Evolutionary conservation across 441 rosid species (phyloP).

Genomic region (Mallotus repandus): DNA sequence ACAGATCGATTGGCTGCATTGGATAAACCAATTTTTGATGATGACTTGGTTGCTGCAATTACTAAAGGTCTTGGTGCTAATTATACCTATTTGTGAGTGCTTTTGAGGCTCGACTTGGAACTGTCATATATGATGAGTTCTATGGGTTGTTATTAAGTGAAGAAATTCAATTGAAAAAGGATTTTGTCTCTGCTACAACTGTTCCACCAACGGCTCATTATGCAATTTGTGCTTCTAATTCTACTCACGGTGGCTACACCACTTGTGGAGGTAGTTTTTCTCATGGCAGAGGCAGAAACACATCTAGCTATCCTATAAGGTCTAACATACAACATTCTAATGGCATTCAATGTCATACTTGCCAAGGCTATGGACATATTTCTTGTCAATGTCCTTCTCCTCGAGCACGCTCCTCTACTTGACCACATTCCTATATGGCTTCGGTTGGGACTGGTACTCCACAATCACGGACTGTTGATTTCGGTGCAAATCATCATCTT

Average conservation of each 20-base stretch:
- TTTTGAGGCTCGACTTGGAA: neutral
- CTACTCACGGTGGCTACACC: no score
- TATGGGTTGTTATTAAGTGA: neutral
- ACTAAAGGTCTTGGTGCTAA: neutral
- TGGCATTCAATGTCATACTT: neutral
- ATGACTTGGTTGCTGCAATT: neutral
- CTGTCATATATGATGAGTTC: neutral
- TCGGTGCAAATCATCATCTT: neutral
- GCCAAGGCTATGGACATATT: neutral
- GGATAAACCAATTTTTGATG: neutral
- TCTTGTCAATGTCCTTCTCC: neutral
- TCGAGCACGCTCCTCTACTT: neutral
- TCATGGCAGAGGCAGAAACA: neutral
- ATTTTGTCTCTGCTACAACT: neutral
- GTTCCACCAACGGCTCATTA: neutral
- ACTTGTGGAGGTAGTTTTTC: neutral
- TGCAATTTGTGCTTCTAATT: neutral
- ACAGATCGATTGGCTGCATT: neutral
- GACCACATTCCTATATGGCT: neutral
- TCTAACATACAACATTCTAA: neutral
- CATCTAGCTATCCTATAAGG: no score
- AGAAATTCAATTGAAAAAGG: neutral
- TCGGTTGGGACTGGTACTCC: neutral
- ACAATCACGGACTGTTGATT: neutral
- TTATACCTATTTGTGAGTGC: neutral